Evolutionary conservation across 2,329 filamentous ascomycete genomes (phyloP).

Genomic region (Paecilomyces dactylethromorphus): DNA sequence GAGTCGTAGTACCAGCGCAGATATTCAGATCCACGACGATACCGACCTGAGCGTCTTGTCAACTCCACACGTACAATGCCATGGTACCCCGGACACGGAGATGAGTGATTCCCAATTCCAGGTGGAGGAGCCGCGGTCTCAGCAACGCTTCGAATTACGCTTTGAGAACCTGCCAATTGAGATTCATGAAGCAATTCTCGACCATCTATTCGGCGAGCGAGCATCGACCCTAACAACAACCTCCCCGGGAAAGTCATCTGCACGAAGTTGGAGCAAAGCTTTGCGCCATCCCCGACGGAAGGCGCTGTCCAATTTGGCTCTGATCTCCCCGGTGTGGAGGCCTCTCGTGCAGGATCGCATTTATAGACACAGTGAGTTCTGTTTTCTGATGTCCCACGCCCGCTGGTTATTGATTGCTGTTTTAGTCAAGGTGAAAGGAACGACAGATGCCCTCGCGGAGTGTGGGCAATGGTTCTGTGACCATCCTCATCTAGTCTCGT

Average conservation of each 20-base stretch:
- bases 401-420: not conserved
- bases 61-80: slow-evolving; percentile 12
- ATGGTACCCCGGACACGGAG: slow-evolving; percentile 15
- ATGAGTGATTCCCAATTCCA: slow-evolving; percentile 18
- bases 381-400: not conserved
- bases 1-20: slow-evolving; percentile 19
- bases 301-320: slow-evolving; percentile 59
- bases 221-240: slow-evolving; percentile 55
- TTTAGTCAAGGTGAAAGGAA: slow-evolving; percentile 64
- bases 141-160: slow-evolving; percentile 11
- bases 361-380: slow-evolving; percentile 56
- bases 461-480: slow-evolving; percentile 55
- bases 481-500: slow-evolving; percentile 53
- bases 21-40: slow-evolving; percentile 16
- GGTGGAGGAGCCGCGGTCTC: slow-evolving; percentile 3
- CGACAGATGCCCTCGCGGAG: slow-evolving; percentile 54
- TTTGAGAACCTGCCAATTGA: slow-evolving; percentile 54
- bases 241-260: slow-evolving; percentile 45
- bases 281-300: slow-evolving; percentile 61
- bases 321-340: slow-evolving; percentile 57
- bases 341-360: slow-evolving; percentile 63
- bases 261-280: slow-evolving; percentile 57
- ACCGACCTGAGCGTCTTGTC: slow-evolving; percentile 13
- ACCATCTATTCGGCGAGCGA: slow-evolving; percentile 64
- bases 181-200: slow-evolving; percentile 65